These are phyloP conservation scores for Lophiostoma macrostomum DNA, from an alignment of 495 filamentous ascomycete genomes.

Conservation along the genomic window DNA sequence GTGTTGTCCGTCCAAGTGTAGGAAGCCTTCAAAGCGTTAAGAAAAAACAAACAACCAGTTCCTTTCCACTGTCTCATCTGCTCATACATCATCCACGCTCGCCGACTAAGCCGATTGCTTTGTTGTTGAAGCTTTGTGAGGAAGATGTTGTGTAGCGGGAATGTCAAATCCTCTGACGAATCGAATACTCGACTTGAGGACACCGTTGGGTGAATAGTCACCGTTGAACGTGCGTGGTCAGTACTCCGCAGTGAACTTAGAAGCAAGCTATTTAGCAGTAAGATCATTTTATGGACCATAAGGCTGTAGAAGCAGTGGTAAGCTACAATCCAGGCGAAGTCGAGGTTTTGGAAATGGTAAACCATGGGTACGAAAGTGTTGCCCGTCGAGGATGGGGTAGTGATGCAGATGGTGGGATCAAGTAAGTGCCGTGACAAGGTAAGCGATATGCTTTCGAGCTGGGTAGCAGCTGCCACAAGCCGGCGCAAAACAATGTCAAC, in stretches of 20 bases:
- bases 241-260: too few species aligned
- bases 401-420: too few species aligned
- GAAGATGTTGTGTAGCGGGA: background rate
- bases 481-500: background rate
- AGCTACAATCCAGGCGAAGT: too few species aligned
- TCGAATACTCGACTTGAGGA: background rate
- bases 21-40: background rate
- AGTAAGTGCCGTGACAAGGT: too few species aligned
- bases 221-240: too few species aligned
- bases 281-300: too few species aligned
- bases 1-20: background rate
- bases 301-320: too few species aligned
- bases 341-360: too few species aligned
- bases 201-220: background rate
- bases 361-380: too few species aligned
- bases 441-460: too few species aligned
- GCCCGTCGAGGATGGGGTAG: too few species aligned
- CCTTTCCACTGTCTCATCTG: background rate
- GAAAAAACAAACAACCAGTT: background rate
- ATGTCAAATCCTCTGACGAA: background rate
- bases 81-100: background rate
- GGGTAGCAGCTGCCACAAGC: background rate
- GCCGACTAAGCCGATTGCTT: background rate
- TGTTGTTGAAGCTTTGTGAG: background rate
- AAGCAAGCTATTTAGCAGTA: too few species aligned